Evolutionary conservation across 2,329 filamentous ascomycete genomes (phyloP).

Genomic region (Arthroderma sp.): DNA sequence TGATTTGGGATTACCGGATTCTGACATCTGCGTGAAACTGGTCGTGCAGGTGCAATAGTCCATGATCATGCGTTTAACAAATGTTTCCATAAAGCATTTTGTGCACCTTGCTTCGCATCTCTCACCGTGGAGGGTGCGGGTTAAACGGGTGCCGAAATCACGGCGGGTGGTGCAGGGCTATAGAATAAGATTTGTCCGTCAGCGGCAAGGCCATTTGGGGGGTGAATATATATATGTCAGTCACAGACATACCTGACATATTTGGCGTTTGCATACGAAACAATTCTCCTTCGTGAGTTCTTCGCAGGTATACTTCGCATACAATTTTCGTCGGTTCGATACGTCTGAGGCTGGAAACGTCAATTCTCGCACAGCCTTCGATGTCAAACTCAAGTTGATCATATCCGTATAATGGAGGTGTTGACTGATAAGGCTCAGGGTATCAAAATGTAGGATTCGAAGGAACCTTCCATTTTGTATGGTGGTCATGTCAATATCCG

Average conservation of each 20-base stretch:
- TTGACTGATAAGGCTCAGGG: neutral
- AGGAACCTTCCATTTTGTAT: neutral
- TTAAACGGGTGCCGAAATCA: no score
- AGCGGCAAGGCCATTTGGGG: no score
- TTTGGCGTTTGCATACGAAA: neutral
- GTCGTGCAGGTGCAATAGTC: no score
- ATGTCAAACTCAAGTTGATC: slow-evolving; percentile 3
- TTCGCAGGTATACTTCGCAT: slow-evolving; percentile 1
- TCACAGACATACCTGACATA: neutral
- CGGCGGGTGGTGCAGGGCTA: no score
- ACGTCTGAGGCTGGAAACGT: slow-evolving; percentile 1
- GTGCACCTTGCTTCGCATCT: no score
- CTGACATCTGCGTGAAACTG: no score
- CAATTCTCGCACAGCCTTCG: neutral
- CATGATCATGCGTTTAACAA: no score
- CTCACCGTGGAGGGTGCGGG: no score
- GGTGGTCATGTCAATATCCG: neutral
- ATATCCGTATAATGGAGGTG: slow-evolving; percentile 3
- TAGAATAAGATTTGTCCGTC: no score
- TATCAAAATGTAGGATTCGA: slow-evolving; percentile 1
- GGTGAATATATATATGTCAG: no score
- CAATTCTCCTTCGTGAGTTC: neutral
- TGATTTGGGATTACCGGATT: no score
- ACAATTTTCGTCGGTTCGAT: neutral
- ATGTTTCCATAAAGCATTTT: no score